phyloP scores from a whole-genome alignment of 352 stramenopile species.

The Globisporangium recalcitrans region DNA sequence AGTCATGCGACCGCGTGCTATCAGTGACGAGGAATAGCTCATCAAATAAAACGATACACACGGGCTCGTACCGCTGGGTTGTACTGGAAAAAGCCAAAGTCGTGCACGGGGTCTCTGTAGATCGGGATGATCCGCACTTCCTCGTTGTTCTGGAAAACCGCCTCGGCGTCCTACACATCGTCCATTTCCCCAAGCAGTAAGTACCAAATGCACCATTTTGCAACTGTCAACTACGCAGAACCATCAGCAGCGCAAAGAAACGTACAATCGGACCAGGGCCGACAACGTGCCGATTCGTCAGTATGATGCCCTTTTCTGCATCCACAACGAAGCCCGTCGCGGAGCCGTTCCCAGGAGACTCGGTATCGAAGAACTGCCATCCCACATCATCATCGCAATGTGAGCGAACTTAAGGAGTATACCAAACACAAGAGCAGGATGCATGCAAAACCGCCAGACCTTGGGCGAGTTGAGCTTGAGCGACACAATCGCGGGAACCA shows the following conservation, averaged over 20 bases:
- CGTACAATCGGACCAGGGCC: constrained; percentile 78
- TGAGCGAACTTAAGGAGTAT: neutral
- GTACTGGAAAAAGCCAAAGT: constrained; percentile 93
- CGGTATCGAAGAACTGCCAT: constrained; percentile 86
- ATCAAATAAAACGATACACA: neutral
- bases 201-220: neutral
- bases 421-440: neutral
- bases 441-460: constrained; percentile 22
- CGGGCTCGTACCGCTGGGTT: constrained; percentile 51
- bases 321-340: constrained; percentile 93
- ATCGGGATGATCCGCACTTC: constrained; percentile 90
- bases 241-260: neutral
- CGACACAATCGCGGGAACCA: constrained; percentile 82
- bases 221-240: neutral
- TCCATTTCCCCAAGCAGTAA: neutral
- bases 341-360: constrained; percentile 81
- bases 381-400: constrained; percentile 3
- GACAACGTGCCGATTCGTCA: constrained; percentile 92
- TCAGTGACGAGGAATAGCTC: neutral
- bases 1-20: neutral
- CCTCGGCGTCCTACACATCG: constrained; percentile 67
- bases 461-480: constrained; percentile 88
- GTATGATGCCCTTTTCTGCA: constrained; percentile 86
- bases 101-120: constrained; percentile 90
- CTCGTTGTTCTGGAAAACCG: constrained; percentile 93